phyloP scores from a whole-genome alignment of 2,329 filamentous ascomycete genomes.

The Fusarium floridanum region DNA sequence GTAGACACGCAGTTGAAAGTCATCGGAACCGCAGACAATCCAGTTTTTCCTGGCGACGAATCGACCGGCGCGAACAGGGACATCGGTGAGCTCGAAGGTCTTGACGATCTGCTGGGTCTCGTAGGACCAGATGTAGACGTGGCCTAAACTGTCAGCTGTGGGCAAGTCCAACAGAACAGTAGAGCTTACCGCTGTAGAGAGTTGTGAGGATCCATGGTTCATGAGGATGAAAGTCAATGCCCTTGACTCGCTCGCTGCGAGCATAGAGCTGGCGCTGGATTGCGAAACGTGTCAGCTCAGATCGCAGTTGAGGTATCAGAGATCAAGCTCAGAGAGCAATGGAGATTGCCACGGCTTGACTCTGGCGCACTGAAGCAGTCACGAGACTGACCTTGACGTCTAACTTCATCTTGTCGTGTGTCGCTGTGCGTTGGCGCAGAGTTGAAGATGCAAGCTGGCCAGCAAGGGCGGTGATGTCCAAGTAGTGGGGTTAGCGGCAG shows the following conservation, averaged over 20 bases:
- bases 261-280: slow-evolving; percentile 67
- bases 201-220: slow-evolving; percentile 98
- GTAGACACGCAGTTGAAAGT: slow-evolving; percentile 89
- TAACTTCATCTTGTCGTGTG: slow-evolving; percentile 55
- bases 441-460: slow-evolving; percentile 48
- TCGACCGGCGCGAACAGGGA: slow-evolving; percentile 94
- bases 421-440: slow-evolving; percentile 40
- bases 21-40: slow-evolving; percentile 96
- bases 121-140: slow-evolving; percentile 99
- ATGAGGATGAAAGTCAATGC: slow-evolving; percentile 95
- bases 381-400: slow-evolving; percentile 56
- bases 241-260: slow-evolving; percentile 95
- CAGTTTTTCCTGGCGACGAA: slow-evolving; percentile 99
- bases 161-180: not conserved
- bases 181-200: slow-evolving; percentile 85
- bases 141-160: slow-evolving; percentile 68
- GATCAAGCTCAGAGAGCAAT: not conserved
- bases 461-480: slow-evolving; percentile 47
- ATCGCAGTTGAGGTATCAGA: slow-evolving; percentile 26
- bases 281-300: slow-evolving; percentile 44
- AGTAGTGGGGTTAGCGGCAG: slow-evolving; percentile 46
- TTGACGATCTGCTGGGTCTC: slow-evolving; percentile 97
- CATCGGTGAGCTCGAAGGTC: slow-evolving; percentile 98
- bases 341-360: not conserved
- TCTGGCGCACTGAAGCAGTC: slow-evolving; percentile 1